These are phyloP conservation scores for Cryptococcus sp. DNA, from an alignment of 1,284 basidiomycete genomes.

Conservation along the genomic window DNA sequence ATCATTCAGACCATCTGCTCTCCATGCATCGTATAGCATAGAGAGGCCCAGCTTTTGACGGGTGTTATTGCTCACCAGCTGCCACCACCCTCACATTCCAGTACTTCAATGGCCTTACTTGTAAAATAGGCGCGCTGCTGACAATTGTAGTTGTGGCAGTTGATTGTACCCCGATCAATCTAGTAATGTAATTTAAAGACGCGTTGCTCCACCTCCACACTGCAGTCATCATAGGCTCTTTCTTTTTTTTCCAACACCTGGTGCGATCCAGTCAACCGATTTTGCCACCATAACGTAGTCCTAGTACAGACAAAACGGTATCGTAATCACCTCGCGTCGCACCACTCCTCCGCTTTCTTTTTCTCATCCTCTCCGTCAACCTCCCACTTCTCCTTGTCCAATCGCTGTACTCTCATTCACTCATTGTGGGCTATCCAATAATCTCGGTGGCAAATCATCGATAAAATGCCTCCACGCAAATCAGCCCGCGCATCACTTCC, in stretches of 20 bases:
- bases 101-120: no score
- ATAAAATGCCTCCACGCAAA: slow-evolving; percentile 17
- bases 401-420: no score
- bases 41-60: no score
- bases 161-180: slow-evolving; percentile 6
- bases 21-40: no score
- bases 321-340: no score
- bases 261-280: neutral
- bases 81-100: no score
- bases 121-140: no score
- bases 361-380: neutral
- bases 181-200: neutral
- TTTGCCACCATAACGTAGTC: neutral
- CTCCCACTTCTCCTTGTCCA: neutral
- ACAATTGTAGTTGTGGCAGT: slow-evolving; percentile 5
- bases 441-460: no score
- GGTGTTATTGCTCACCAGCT: no score
- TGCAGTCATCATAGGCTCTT: neutral
- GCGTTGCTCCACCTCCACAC: slow-evolving; percentile 7
- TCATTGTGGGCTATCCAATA: no score
- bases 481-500: slow-evolving; percentile 14
- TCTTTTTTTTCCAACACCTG: neutral
- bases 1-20: no score
- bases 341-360: neutral
- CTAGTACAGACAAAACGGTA: no score